phyloP scores from a whole-genome alignment of 257 asterid species.

The Solanum paucissectum region DNA sequence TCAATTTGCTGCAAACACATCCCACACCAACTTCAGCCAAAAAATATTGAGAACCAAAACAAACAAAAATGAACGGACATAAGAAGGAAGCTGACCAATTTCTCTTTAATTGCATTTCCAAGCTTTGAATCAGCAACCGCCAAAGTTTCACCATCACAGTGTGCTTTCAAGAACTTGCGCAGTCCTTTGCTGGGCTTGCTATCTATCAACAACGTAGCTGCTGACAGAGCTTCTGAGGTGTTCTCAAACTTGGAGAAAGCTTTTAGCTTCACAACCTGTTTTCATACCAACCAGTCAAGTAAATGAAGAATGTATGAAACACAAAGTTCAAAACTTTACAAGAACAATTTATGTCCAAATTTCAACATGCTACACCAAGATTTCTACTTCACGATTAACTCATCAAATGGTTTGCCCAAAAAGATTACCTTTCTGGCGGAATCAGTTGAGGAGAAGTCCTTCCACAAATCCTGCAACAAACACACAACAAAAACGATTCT shows the following conservation, averaged over 20 bases:
- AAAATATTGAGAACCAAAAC: not conserved
- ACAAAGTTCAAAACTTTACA: not conserved
- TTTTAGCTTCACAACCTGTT: slow-evolving; percentile 64
- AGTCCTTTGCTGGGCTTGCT: slow-evolving; percentile 72
- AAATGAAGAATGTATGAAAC: not conserved
- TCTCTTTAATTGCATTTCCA: slow-evolving; percentile 74
- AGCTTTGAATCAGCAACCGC: slow-evolving; percentile 86
- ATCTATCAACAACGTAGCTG: slow-evolving; percentile 52
- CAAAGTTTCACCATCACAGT: slow-evolving; percentile 54
- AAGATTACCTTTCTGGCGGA: slow-evolving; percentile 67
- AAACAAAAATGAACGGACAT: not conserved
- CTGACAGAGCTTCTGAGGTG: slow-evolving; percentile 69
- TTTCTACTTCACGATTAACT: not conserved
- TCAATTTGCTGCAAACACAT: slow-evolving; percentile 55
- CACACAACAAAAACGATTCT: not conserved
- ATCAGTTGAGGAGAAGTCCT: slow-evolving; percentile 53
- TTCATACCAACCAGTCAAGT: not conserved
- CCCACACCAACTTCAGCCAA: not conserved
- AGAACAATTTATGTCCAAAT: not conserved
- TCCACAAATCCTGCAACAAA: slow-evolving; percentile 56
- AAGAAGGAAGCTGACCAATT: slow-evolving; percentile 41
- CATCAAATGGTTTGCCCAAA: not conserved
- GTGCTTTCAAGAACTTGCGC: slow-evolving; percentile 62
- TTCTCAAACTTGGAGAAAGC: slow-evolving; percentile 79
- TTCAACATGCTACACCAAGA: not conserved